These are phyloP conservation scores for Mucor sp. DNA, from an alignment of 371 early-diverging fungal genomes.

Conservation along the genomic window DNA sequence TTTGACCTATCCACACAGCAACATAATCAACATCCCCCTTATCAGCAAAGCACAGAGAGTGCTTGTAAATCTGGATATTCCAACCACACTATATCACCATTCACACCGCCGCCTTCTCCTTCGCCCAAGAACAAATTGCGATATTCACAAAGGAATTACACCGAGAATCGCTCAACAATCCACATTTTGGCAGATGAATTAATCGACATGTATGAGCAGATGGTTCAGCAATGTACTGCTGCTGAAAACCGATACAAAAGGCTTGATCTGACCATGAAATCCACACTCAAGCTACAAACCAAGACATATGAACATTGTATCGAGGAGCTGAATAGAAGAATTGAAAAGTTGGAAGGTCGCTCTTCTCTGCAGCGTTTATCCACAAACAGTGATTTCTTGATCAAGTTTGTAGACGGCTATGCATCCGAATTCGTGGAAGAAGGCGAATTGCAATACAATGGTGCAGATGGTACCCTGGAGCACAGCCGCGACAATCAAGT, in stretches of 20 bases:
- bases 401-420: background rate
- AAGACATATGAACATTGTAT: background rate
- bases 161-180: background rate
- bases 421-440: background rate
- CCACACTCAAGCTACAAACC: background rate
- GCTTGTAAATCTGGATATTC: background rate
- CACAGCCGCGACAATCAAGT: background rate
- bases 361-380: background rate
- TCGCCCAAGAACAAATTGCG: background rate
- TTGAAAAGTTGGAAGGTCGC: background rate
- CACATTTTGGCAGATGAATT: background rate
- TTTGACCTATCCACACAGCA: background rate
- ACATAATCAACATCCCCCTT: background rate
- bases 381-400: background rate
- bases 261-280: background rate
- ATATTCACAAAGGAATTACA: background rate
- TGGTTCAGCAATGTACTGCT: background rate
- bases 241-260: conserved; percentile 1
- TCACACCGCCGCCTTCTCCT: background rate
- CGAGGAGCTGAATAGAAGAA: background rate
- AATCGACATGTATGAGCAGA: background rate
- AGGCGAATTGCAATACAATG: too few species aligned
- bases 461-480: background rate
- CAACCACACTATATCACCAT: background rate
- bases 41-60: background rate